These are phyloP conservation scores for Fusarium sp. DNA, from an alignment of 2,329 filamentous ascomycete genomes.

Conservation along the genomic window DNA sequence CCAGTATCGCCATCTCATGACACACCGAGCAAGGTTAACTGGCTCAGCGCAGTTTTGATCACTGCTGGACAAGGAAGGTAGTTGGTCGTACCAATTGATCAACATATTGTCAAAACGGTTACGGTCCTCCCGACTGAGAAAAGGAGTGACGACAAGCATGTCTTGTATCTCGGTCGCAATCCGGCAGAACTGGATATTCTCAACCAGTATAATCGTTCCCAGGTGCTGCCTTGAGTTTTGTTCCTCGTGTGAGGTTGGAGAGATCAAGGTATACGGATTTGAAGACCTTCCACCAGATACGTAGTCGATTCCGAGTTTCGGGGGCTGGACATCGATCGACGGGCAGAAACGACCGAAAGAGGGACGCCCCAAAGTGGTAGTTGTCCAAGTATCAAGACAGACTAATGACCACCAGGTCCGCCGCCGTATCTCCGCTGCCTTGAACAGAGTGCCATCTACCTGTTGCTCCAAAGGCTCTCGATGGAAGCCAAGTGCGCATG, in stretches of 20 bases:
- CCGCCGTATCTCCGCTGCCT: not conserved
- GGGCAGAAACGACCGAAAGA: constrained; percentile 12
- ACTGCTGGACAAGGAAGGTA: not conserved
- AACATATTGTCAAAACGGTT: not conserved
- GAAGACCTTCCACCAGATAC: no score
- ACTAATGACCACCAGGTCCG: constrained; percentile 13
- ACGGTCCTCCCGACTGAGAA: not conserved
- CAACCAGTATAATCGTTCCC: not conserved
- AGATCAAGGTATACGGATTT: no score
- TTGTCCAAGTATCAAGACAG: constrained; percentile 1
- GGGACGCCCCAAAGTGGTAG: not conserved
- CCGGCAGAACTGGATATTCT: constrained; percentile 9
- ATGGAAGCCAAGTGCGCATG: constrained; percentile 10
- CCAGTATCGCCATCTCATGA: constrained; percentile 16
- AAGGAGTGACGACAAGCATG: not conserved
- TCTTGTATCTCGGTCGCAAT: constrained; percentile 19
- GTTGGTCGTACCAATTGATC: not conserved
- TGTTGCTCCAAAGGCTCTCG: constrained; percentile 1
- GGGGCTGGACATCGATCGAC: constrained; percentile 6
- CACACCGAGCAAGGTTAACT: constrained; percentile 3
- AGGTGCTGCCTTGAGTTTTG: not conserved
- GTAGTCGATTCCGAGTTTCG: not conserved
- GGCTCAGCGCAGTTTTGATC: not conserved
- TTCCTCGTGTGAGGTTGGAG: not conserved
- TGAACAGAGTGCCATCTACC: not conserved